These are phyloP conservation scores for Stentor roeselii DNA, from an alignment of 73 alveolate genomes.

Conservation along the genomic window DNA sequence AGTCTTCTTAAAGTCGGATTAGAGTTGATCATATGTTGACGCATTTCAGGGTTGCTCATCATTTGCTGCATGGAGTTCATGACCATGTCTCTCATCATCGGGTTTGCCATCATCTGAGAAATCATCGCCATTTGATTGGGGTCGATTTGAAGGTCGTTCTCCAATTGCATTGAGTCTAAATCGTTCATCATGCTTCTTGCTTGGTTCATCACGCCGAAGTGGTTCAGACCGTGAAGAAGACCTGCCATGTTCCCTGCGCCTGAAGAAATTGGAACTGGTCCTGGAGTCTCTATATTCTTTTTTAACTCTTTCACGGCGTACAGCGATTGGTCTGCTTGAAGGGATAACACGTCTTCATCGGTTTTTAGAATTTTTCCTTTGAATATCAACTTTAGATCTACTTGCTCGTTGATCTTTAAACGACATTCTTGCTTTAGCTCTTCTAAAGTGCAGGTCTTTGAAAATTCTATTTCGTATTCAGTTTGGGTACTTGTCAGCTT, in stretches of 20 bases:
- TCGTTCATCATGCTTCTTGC: constrained; percentile 36
- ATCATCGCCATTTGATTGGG: constrained; percentile 51
- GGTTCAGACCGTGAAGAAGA: constrained; percentile 26
- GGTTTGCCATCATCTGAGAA: constrained; percentile 52
- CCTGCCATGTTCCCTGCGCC: constrained; percentile 33
- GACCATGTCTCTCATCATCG: constrained; percentile 63
- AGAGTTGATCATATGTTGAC: constrained; percentile 45
- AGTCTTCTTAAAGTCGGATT: constrained; percentile 53
- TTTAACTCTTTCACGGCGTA: constrained; percentile 47
- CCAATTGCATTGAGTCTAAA: background rate
- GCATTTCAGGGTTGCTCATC: constrained; percentile 53
- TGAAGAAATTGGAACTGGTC: constrained; percentile 29
- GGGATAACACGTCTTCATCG: constrained; percentile 42
- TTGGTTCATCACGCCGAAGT: constrained; percentile 42
- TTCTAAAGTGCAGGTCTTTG: background rate
- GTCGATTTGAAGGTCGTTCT: constrained; percentile 32
- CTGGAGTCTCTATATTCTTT: constrained; percentile 31
- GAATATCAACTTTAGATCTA: constrained; percentile 23
- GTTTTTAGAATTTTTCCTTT: constrained; percentile 58
- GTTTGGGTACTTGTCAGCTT: constrained; percentile 12
- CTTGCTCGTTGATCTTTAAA: background rate
- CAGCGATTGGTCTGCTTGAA: constrained; percentile 50
- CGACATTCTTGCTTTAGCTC: constrained; percentile 10
- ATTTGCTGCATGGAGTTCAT: constrained; percentile 33
- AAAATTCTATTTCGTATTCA: background rate